Evolutionary conservation across 495 filamentous ascomycete genomes (phyloP).

Genomic region (Pseudoneurospora amorphoporcata): DNA sequence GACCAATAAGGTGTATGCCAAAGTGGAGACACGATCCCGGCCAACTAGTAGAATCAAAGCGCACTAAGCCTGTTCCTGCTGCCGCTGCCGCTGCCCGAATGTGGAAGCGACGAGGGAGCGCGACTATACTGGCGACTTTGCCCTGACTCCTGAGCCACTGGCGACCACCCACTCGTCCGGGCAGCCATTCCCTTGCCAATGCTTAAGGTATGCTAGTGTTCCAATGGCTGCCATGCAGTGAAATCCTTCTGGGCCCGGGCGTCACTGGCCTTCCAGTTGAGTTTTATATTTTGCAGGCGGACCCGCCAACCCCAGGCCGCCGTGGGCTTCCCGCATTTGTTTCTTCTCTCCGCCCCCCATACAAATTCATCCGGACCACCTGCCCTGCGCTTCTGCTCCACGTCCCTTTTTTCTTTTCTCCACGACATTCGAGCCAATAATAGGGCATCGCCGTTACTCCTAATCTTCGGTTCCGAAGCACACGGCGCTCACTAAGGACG

Average conservation of each 20-base stretch:
- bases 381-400: not conserved
- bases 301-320: not conserved
- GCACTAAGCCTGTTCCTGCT: not conserved
- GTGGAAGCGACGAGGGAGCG: not conserved
- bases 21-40: not conserved
- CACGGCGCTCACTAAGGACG: not conserved
- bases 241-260: not conserved
- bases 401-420: not conserved
- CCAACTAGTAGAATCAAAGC: not conserved
- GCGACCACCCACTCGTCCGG: not conserved
- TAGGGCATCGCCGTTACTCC: not conserved
- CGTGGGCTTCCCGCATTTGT: not conserved
- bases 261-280: not conserved
- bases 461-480: not conserved
- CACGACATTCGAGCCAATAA: not conserved
- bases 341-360: not conserved
- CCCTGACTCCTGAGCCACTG: not conserved
- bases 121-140: not conserved
- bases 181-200: not conserved
- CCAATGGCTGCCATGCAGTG: not conserved
- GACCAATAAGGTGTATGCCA: conserved; percentile 5
- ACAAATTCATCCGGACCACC: not conserved
- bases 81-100: not conserved
- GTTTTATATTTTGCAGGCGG: not conserved
- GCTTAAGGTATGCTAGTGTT: not conserved